These are phyloP conservation scores for Collybia sp. DNA, from an alignment of 768 basidiomycete species.

Conservation along the genomic window DNA sequence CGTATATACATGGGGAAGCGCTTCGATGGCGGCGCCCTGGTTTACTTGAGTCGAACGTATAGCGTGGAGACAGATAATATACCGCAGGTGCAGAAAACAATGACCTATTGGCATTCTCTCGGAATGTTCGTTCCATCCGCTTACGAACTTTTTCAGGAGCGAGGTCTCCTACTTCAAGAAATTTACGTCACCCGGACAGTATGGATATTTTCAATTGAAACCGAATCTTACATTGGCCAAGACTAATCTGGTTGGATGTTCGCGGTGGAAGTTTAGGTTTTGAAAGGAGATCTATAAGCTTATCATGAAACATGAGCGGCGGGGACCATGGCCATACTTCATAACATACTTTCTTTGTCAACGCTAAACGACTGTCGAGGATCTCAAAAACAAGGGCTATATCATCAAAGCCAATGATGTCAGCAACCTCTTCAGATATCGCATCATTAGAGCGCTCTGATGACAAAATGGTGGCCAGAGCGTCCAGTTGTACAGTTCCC, in stretches of 20 bases:
- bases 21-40: constrained; percentile 41
- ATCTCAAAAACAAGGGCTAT: constrained; percentile 77
- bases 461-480: constrained; percentile 36
- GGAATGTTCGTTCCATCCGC: constrained; percentile 58
- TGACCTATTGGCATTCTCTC: constrained; percentile 60
- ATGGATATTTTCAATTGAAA: too few relatives aligned
- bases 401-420: constrained; percentile 80
- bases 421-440: constrained; percentile 74
- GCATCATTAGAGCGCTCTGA: constrained; percentile 56
- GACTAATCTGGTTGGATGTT: too few relatives aligned
- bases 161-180: constrained; percentile 10
- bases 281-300: too few relatives aligned
- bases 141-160: constrained; percentile 46
- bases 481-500: constrained; percentile 15
- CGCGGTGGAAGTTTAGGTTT: too few relatives aligned
- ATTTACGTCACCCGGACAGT: too few relatives aligned
- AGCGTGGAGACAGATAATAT: constrained; percentile 3
- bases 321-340: neutral
- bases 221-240: too few relatives aligned
- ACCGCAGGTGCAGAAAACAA: constrained; percentile 58
- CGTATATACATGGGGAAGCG: constrained; percentile 87
- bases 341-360: constrained; percentile 42
- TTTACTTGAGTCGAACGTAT: neutral
- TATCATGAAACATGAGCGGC: too few relatives aligned
- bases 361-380: constrained; percentile 45